A percentile compares a stretch with the other conserved stretches of the same genome.
Evolutionary conservation across 2,329 filamentous ascomycete genomes (phyloP).

Genomic region (Dothideomycetes sp.): DNA sequence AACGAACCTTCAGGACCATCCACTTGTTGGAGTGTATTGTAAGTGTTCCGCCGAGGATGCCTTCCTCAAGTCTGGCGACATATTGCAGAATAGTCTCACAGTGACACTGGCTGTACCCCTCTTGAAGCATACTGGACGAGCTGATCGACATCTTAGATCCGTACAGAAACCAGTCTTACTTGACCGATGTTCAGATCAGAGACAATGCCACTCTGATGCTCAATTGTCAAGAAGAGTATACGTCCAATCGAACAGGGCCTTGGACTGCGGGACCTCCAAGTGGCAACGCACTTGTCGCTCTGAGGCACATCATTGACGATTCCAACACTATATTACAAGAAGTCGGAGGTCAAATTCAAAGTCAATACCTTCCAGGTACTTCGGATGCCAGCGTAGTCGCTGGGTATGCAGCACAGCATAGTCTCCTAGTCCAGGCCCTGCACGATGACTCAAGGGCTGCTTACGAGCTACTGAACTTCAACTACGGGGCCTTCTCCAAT

Average conservation of each 20-base stretch:
- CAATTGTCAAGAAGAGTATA: slow-evolving; percentile 12
- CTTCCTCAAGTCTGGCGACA: not conserved
- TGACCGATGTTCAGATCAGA: slow-evolving; percentile 3
- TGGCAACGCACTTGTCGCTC: slow-evolving; percentile 19
- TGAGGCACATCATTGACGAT: slow-evolving; percentile 13
- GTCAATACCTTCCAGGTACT: slow-evolving; percentile 12
- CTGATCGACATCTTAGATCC: slow-evolving; percentile 2
- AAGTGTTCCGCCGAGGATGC: too few relatives aligned
- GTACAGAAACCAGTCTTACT: slow-evolving; percentile 3
- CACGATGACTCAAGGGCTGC: slow-evolving; percentile 14
- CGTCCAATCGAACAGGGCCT: slow-evolving; percentile 17
- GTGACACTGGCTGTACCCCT: not conserved
- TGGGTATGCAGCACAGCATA: slow-evolving; percentile 16
- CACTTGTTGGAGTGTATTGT: slow-evolving; percentile 11
- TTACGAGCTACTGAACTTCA: slow-evolving; percentile 21
- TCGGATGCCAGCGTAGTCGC: slow-evolving; percentile 13
- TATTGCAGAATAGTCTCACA: not conserved
- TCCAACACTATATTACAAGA: slow-evolving; percentile 11
- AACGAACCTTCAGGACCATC: slow-evolving; percentile 51
- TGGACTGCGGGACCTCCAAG: slow-evolving; percentile 14
- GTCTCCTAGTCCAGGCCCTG: slow-evolving; percentile 15
- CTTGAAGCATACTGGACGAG: too few relatives aligned
- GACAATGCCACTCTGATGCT: slow-evolving; percentile 4
- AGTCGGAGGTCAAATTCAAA: slow-evolving; percentile 12
- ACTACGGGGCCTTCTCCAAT: slow-evolving; percentile 19